A percentile compares a stretch with the other conserved stretches of the same genome.
These are phyloP conservation scores for Kuraishia floccosa DNA, from an alignment of 805 yeast species.

Conservation along the genomic window DNA sequence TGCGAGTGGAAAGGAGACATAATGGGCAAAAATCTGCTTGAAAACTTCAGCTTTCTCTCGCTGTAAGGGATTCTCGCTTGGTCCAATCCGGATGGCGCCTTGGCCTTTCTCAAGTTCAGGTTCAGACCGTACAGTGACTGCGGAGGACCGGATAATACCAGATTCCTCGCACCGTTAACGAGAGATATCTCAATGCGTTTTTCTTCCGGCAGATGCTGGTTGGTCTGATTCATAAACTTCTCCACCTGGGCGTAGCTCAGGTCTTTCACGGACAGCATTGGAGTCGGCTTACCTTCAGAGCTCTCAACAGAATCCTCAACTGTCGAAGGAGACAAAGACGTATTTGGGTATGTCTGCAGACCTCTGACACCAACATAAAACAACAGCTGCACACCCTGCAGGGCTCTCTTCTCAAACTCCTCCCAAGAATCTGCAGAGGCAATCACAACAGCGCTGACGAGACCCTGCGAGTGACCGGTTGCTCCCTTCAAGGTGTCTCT, in stretches of 20 bases:
- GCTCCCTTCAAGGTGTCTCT: slow-evolving; percentile 59
- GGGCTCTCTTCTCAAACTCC: slow-evolving; percentile 57
- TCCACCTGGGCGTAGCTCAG: slow-evolving; percentile 73
- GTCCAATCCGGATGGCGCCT: slow-evolving; percentile 89
- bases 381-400: slow-evolving; percentile 72
- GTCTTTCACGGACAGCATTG: slow-evolving; percentile 93
- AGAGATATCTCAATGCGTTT: slow-evolving; percentile 86
- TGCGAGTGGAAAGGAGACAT: slow-evolving; percentile 96
- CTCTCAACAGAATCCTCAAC: slow-evolving; percentile 86
- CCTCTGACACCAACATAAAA: slow-evolving; percentile 93
- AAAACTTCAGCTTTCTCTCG: slow-evolving; percentile 88
- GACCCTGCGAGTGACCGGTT: slow-evolving; percentile 86
- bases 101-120: slow-evolving; percentile 82
- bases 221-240: slow-evolving; percentile 71
- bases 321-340: slow-evolving; percentile 88
- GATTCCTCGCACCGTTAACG: slow-evolving; percentile 90
- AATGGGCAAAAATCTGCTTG: slow-evolving; percentile 90
- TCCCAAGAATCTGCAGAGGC: slow-evolving; percentile 81
- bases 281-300: slow-evolving; percentile 95
- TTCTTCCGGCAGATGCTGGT: slow-evolving; percentile 85
- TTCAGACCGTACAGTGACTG: slow-evolving; percentile 95
- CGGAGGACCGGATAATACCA: slow-evolving; percentile 97
- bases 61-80: slow-evolving; percentile 91
- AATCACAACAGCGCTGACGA: slow-evolving; percentile 87
- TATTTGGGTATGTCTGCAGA: slow-evolving; percentile 82